Base-by-base conservation (phyloP, 2,329 filamentous ascomycete genomes). In the Geosmithia morbida region DNA sequence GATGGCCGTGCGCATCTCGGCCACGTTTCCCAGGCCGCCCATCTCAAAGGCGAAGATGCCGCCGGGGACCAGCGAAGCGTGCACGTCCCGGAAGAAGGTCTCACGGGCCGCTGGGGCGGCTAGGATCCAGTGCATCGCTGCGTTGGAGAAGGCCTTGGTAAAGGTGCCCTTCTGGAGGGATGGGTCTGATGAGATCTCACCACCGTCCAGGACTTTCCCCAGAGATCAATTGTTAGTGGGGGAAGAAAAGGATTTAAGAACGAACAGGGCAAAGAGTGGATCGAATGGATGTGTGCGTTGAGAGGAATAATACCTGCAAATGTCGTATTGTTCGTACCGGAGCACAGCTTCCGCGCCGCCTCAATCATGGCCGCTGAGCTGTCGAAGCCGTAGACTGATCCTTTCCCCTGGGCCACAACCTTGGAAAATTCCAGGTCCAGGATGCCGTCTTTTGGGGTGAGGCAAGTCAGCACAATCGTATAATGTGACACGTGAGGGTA, bases 1-100 rank as follows among this genome's bases (percentile, higher is more conserved):
- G 7, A 84, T 63, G 2, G 77, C 76, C 0, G 74, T 66, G 26
- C 75, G 70, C 53, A 83, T 72, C 60, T 85, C 82, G 1, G 68
- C 65, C 1, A 83, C 70, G 59, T 86, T 85, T 18, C 83, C 83
- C 45, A 79, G 70, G 0, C 81, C 82, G 46, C 83, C 82, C 77
- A 82, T 82, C 60, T 87, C 83, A 54, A 86, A 84, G 10, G 74
- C 71, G 49, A 86, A 79, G 0, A 54, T 55, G 2, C 79, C 82
- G 11, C 70, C 71, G 0, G 74, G 71, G 33, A 65, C 68, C 2
- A 86, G 68, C 1, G 72, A 65, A 8, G 61, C 61, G 50, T 71
- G 62, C 2, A 79, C 68, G 40, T 67, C 72, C 7, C 55, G 53
- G 55, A 85, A 79, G 59, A 82, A 75, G 26, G 59, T 55, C 3